These are phyloP conservation scores for Rutstroemia sp. DNA, from an alignment of 2,329 filamentous ascomycete species.

Conservation along the genomic window DNA sequence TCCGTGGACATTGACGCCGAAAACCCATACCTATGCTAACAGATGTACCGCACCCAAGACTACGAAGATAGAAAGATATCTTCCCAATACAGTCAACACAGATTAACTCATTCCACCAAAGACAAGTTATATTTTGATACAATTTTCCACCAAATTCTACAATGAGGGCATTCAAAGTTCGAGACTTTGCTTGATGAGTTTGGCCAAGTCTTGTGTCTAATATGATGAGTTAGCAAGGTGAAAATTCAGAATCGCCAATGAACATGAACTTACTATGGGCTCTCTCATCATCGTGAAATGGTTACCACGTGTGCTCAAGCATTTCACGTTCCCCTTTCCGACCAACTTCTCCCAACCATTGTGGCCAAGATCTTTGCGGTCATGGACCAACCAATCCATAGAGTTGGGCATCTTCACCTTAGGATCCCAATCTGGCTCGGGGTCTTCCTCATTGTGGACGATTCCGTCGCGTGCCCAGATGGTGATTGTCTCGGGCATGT, in stretches of 20 bases:
- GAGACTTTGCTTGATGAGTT: constrained; percentile 7
- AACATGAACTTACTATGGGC: constrained; percentile 15
- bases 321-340: constrained; percentile 13
- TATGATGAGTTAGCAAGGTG: not conserved
- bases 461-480: constrained; percentile 70
- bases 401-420: constrained; percentile 37
- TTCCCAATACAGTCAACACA: not conserved
- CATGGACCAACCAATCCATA: constrained; percentile 63
- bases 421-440: constrained; percentile 52
- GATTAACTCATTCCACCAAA: not conserved
- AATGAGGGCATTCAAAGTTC: not conserved
- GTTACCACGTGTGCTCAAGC: constrained; percentile 14
- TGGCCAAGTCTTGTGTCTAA: constrained; percentile 3
- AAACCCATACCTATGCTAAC: no score
- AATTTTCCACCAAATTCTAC: not conserved
- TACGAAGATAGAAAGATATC: no score
- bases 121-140: not conserved
- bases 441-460: constrained; percentile 52
- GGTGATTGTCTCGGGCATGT: constrained; percentile 52
- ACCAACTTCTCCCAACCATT: constrained; percentile 50
- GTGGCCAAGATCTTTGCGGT: constrained; percentile 61
- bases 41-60: no score
- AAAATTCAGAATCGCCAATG: not conserved
- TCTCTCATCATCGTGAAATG: constrained; percentile 23
- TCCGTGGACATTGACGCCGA: no score